Evolutionary conservation across 1,139 yeast species (phyloP).

Genomic region (Hemisphaericaspora subhashii): DNA sequence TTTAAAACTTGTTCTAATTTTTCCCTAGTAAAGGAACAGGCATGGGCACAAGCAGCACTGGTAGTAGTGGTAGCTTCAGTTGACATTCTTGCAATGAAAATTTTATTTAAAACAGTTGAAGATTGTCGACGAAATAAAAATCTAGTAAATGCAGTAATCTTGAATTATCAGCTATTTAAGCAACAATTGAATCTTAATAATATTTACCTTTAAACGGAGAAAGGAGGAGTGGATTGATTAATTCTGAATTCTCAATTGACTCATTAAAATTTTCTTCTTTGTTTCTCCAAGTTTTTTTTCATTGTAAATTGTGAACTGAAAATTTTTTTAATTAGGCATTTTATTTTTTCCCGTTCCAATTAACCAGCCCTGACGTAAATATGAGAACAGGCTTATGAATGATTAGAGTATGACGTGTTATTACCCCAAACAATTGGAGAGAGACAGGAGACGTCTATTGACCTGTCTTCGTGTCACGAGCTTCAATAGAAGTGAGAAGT

Average conservation of each 20-base stretch:
- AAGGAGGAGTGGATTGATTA: neutral
- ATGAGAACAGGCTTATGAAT: too few species aligned
- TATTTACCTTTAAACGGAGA: neutral
- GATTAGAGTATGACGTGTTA: too few species aligned
- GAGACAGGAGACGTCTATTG: too few species aligned
- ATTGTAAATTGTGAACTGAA: neutral
- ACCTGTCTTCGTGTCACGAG: too few species aligned
- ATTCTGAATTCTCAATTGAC: neutral
- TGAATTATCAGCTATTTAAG: neutral
- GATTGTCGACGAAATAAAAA: neutral
- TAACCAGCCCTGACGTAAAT: too few species aligned
- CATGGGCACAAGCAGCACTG: too few species aligned
- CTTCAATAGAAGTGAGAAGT: too few species aligned
- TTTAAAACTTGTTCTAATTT: conserved; percentile 85
- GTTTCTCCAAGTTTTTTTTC: too few species aligned
- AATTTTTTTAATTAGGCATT: neutral
- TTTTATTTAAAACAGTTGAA: conserved; percentile 32
- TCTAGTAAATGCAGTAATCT: neutral
- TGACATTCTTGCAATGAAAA: conserved; percentile 33
- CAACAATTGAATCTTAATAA: neutral
- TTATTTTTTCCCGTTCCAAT: too few species aligned
- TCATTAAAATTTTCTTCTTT: too few species aligned
- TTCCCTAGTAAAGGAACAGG: conserved; percentile 84
- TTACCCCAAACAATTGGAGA: too few species aligned
- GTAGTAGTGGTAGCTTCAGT: conserved; percentile 32